These are phyloP conservation scores for Heterobasidion irregulare DNA, from an alignment of 1,284 basidiomycete species.

Conservation along the genomic window DNA sequence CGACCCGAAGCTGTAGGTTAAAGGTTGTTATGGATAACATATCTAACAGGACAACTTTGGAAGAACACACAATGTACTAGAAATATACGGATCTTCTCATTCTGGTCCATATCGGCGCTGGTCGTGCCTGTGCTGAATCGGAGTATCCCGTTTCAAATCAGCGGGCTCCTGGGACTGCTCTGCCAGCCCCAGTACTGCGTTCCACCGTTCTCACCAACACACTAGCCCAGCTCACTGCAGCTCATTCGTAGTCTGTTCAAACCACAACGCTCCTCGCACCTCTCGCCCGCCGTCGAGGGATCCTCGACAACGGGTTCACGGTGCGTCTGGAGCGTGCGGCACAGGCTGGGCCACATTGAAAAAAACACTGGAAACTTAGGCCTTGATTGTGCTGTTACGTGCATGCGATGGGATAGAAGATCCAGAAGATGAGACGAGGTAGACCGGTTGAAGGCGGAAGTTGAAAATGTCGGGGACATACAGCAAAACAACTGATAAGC, in stretches of 20 bases:
- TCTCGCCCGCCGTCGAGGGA: conserved; percentile 44
- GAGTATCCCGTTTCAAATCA: too few relatives aligned
- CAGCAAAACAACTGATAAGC: not conserved
- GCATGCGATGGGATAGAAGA: conserved; percentile 33
- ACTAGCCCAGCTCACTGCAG: conserved; percentile 46
- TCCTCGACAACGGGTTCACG: conserved; percentile 53
- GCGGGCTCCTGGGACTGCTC: conserved; percentile 24
- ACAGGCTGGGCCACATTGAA: conserved; percentile 49
- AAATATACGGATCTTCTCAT: too few relatives aligned
- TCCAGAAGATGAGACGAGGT: conserved; percentile 34
- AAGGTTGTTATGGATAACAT: not conserved
- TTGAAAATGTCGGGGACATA: not conserved
- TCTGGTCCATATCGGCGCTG: too few relatives aligned
- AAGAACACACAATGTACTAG: too few relatives aligned
- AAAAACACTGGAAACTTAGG: conserved; percentile 37
- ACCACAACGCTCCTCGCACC: conserved; percentile 46
- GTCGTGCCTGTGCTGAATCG: too few relatives aligned
- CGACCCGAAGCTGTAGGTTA: not conserved
- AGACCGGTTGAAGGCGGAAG: conserved; percentile 33
- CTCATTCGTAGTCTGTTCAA: conserved; percentile 40
- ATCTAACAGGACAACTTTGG: too few relatives aligned
- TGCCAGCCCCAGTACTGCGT: conserved; percentile 35
- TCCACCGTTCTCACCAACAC: conserved; percentile 66
- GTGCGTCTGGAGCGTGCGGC: conserved; percentile 58
- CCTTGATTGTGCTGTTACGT: conserved; percentile 21